Base-by-base conservation (phyloP, 129 eudicot species). In the Tanacetum coccineum region DNA sequence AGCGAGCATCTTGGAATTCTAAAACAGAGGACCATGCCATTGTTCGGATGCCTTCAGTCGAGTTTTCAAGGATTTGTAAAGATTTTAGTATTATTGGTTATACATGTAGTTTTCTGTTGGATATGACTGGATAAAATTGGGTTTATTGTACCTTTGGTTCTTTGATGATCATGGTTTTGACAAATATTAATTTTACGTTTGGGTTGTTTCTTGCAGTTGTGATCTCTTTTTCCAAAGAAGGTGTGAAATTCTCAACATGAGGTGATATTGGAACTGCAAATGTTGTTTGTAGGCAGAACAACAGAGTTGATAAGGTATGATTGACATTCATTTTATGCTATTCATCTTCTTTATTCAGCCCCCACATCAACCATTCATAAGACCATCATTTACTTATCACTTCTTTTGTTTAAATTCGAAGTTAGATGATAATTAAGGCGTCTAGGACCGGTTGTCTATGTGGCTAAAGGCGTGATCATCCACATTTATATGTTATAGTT, bases 191-290 rank as follows among this genome's bases (percentile, higher is more conserved):
- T 0, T 1, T 45, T 32, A 62, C 10, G 14, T 14, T 9, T 0
- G 4, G 70, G 44, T 55, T 44, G 32, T 61, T 69, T 40, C 64
- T 63, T 83, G 79, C 79, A 91, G 98, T 92, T 81, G 95, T 92
- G 47, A 92, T 92, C 50, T 92, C 95, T 52, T 96, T 92, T 40
- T 88, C 98, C 10, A 88, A 92, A 61, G 98, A 92, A 75, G 98
- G 98, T 26, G 96, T 92, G 14, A 92, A 84, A 71, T 92, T 88
- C 70, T 92, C 96, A 19, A 88, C 98, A 17, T 76, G 95, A 66
- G 96, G 98, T 59, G 98, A 92, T 77, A 92, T 92, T 50, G 96
- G 98, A 36, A 79, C 96, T 50, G 98, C 98, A 71, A 88, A 92
- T 68, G 64, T 92, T 55, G 96, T 88, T 40, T 85, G 96, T 68